Base-by-base conservation (phyloP, 768 basidiomycete genomes). In the Boletus reticulatus region DNA sequence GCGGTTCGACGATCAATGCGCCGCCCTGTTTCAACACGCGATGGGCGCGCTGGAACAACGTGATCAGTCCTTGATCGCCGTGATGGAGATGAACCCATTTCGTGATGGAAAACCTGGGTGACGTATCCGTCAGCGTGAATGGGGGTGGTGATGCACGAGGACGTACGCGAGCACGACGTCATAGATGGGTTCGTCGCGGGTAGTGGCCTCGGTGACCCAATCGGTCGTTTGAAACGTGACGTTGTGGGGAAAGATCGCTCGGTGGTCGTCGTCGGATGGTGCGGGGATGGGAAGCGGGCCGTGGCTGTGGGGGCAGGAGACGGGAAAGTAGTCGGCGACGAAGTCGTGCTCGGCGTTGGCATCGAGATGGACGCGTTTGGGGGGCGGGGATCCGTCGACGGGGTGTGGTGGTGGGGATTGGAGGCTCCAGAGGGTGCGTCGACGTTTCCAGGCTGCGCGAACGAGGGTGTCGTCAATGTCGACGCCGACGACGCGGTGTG, bases 21-120 rank as follows among this genome's bases (percentile, higher is more conserved):
- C 91, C 91, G 0, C 83, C 86, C 0, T 79, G 72, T n/a, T 71
- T 74, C 16, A 97, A 76, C 4, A 81, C 78, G 27, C 68, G 63
- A 59, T 83, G 73, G 0, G 86, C 82, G 41, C 84, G 81, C 3
- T 67, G 72, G 64, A 96, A 95, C 69, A 94, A 92, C 0, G 59
- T 55, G 36, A 69, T 60, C n/a, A 96, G 62, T 0, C 84, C 93
- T 1, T 80, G 80, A 63, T 97, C 94, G 11, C 89, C 88, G 12
- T 77, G 76, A 60, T 94, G 86, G 11, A 96, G 75, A 69, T 96
- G 94, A 31, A 95, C 91, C 94, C 94, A 96, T 72, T 94, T 96
- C 0, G 92, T 84, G 43, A 95, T 72, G 0, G 93, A 95, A 61
- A 96, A 84, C 1, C 52, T 68, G 27, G 7, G 4, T 17, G 24